Conservation (phyloP, 805 yeast species). For the Torulaspora franciscae region DNA sequence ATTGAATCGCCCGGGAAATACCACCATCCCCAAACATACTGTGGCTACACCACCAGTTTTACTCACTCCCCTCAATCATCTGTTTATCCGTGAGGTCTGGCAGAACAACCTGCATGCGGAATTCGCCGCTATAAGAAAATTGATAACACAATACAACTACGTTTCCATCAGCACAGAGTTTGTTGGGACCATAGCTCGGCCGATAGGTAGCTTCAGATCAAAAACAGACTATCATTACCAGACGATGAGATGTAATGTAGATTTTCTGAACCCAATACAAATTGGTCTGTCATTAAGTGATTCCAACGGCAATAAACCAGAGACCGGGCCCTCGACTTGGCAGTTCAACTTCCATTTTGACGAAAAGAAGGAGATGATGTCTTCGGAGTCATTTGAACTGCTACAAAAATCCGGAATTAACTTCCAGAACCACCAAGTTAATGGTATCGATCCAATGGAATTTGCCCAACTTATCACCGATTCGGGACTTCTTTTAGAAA, state of each 20-base stretch:
- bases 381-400: constrained; percentile 77
- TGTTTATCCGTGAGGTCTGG: constrained; percentile 68
- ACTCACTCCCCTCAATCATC: constrained; percentile 34
- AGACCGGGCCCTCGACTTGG: constrained; percentile 75
- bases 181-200: constrained; percentile 94
- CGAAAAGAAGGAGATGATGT: constrained; percentile 72
- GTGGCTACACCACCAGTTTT: constrained; percentile 8
- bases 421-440: constrained; percentile 63
- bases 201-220: constrained; percentile 87
- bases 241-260: constrained; percentile 87
- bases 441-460: constrained; percentile 72
- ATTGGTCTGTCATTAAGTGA: constrained; percentile 75
- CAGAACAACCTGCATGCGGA: constrained; percentile 62
- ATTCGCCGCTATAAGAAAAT: constrained; percentile 54
- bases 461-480: constrained; percentile 83
- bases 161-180: constrained; percentile 84
- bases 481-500: constrained; percentile 75
- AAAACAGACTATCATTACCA: constrained; percentile 94
- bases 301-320: constrained; percentile 63
- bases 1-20: constrained; percentile 14
- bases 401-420: constrained; percentile 79
- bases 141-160: constrained; percentile 49
- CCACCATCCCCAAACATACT: constrained; percentile 16
- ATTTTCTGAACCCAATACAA: constrained; percentile 78
- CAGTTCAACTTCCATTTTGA: constrained; percentile 90